Evolutionary conservation across 805 yeast species (phyloP), one percentile per base, ranked within the genome.

Genomic region (Helenozyma baotianmanensis): DNA sequence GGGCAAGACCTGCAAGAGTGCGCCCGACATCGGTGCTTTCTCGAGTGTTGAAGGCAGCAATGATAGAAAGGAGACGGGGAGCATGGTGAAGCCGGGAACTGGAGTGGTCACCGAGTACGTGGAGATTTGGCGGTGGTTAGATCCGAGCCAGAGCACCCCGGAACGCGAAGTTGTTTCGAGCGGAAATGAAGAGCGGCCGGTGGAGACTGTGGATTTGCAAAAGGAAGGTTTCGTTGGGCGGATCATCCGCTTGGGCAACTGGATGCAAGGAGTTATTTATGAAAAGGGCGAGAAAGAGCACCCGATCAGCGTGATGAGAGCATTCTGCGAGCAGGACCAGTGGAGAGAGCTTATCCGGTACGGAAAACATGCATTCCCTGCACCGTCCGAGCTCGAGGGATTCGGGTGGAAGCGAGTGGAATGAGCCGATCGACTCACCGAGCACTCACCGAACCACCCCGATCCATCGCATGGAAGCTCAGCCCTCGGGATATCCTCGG

Each of bases 61-160:
- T 9, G 67, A 65, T 30, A 58, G 79, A 26, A 58, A 60, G 33
- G 83, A 77, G 45, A 64, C 66, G 0, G 79, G 79, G 0, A 42
- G 40, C 4, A 74, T 76, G 80, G 36, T 41, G 2, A 71, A 74
- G 42, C 68, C 72, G 1, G 64, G 40, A 2, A 60, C 74, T 1
- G 69, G 70, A 0, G 42, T 45, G n/a, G 43, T 53, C 4, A 70
- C 67, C 34, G 59, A 59, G 9, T 77, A 74, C 39, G 54, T 70
- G 23, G 82, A 77, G 50, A 60, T 72, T 16, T 77, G 83, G 83
- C 51, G 72, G 43, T 61, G 72, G 14, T 43, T 76, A 21, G 70
- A 72, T 43, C 66, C 74, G 1, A 33, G 44, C n/a, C 34, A 43
- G 9, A 47, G 60, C 21, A 37, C 61, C 1, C 63, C 68, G 3